Conservation (phyloP, 148 eudicot species). For the Vaccinium corymbosum region DNA sequence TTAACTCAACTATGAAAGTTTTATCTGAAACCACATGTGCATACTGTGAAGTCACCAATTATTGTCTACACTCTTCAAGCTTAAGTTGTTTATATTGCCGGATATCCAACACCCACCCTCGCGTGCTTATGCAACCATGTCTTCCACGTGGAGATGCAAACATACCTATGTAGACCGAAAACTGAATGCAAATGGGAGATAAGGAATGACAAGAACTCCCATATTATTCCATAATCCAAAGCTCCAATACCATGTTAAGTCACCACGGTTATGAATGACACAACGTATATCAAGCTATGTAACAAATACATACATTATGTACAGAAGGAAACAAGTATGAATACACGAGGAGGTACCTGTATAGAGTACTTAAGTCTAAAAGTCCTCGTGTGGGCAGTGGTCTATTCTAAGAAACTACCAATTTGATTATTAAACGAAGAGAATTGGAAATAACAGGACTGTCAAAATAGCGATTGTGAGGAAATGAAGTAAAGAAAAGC, state of each 20-base stretch:
- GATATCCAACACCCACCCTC: background rate
- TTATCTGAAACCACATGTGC: background rate
- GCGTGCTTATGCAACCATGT: background rate
- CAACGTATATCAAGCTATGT: background rate
- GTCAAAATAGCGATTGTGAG: no score
- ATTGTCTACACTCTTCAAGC: background rate
- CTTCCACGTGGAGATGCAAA: background rate
- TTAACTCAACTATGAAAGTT: background rate
- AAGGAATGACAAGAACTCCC: background rate
- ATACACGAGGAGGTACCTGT: no score
- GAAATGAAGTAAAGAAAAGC: no score
- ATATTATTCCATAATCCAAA: background rate
- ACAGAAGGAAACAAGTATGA: background rate
- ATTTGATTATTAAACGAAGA: no score
- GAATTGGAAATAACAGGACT: no score
- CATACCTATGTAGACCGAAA: background rate
- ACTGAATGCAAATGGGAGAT: background rate
- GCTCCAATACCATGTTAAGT: background rate
- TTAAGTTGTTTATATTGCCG: background rate
- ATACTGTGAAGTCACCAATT: background rate
- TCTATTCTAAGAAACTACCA: no score
- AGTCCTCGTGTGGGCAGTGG: no score
- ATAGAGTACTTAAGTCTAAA: background rate
- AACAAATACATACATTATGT: background rate
- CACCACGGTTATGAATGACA: background rate